phyloP scores from a whole-genome alignment of 2,329 filamentous ascomycete species.

The Sarocladium strictum region DNA sequence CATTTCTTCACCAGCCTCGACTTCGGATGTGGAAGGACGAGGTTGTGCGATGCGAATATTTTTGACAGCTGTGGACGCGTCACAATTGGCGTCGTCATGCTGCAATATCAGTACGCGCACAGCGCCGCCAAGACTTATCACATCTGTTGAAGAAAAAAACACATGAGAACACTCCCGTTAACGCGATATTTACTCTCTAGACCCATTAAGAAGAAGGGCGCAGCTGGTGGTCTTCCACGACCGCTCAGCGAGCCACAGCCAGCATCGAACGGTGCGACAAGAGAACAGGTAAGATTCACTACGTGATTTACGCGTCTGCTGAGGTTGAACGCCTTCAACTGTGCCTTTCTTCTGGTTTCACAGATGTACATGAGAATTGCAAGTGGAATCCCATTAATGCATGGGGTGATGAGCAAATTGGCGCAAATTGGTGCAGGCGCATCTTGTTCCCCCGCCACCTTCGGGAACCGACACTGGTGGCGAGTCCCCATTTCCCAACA shows the following conservation, averaged over 20 bases:
- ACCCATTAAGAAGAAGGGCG: conserved; percentile 63
- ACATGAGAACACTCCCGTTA: neutral
- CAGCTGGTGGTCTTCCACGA: conserved; percentile 63
- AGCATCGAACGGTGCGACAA: conserved; percentile 46
- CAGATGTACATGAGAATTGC: neutral
- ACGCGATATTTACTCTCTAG: conserved; percentile 33
- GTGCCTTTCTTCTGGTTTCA: neutral
- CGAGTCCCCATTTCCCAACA: neutral
- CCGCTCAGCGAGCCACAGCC: conserved; percentile 59
- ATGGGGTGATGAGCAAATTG: conserved; percentile 14
- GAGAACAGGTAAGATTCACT: conserved; percentile 45
- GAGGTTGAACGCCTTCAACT: too few species aligned
- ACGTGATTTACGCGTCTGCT: neutral
- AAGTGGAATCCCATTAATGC: neutral
- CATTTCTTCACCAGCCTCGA: neutral
- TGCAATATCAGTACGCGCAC: neutral
- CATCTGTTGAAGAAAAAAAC: neutral
- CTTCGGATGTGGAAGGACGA: neutral
- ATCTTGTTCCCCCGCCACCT: conserved; percentile 8
- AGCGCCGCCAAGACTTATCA: neutral
- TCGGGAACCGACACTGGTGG: neutral
- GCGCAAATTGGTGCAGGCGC: conserved; percentile 8
- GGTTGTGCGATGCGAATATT: neutral
- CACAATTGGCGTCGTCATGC: conserved; percentile 1
- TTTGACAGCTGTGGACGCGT: neutral